Percentiles rank a stretch among this genome's conserved stretches.
Evolutionary conservation across 495 filamentous ascomycete species (phyloP).

Genomic region (Tuber microsphaerosporum): DNA sequence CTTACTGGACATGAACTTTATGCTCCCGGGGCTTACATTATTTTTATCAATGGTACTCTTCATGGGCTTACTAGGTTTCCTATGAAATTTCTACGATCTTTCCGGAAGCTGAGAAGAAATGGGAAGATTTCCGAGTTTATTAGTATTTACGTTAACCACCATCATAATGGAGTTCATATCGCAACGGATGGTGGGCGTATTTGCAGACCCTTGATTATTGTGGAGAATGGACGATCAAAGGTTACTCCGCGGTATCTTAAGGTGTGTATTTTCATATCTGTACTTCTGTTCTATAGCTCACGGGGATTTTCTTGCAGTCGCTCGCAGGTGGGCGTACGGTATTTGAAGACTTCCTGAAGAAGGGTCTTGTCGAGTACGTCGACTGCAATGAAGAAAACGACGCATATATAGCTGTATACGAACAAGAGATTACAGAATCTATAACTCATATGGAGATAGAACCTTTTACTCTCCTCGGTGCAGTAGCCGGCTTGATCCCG

Average conservation of each 20-base stretch:
- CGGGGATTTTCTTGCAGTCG: slow-evolving; percentile 42
- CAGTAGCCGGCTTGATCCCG: slow-evolving; percentile 91
- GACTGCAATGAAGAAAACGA: slow-evolving; percentile 99
- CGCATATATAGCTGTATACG: slow-evolving; percentile 80
- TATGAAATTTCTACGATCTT: slow-evolving; percentile 71
- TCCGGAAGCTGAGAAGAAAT: slow-evolving; percentile 74
- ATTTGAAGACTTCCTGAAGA: slow-evolving; percentile 86
- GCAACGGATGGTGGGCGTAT: slow-evolving; percentile 95
- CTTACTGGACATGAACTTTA: slow-evolving; percentile 77
- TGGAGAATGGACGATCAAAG: slow-evolving; percentile 72
- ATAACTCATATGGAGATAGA: slow-evolving; percentile 97
- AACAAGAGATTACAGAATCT: slow-evolving; percentile 66
- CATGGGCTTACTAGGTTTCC: slow-evolving; percentile 74
- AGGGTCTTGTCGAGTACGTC: slow-evolving; percentile 87
- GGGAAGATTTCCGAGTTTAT: slow-evolving; percentile 90
- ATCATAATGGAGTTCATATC: slow-evolving; percentile 85
- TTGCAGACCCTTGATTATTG: slow-evolving; percentile 88
- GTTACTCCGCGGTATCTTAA: slow-evolving; percentile 69
- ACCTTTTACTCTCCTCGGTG: slow-evolving; percentile 94
- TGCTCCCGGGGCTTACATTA: slow-evolving; percentile 69
- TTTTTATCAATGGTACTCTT: slow-evolving; percentile 92
- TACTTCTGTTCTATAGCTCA: neutral
- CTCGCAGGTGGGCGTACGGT: slow-evolving; percentile 71
- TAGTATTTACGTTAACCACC: slow-evolving; percentile 88
- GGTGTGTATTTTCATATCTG: slow-evolving; percentile 19